Conservation (phyloP, 345 rosid genomes). For the Hevea brasiliensis region DNA sequence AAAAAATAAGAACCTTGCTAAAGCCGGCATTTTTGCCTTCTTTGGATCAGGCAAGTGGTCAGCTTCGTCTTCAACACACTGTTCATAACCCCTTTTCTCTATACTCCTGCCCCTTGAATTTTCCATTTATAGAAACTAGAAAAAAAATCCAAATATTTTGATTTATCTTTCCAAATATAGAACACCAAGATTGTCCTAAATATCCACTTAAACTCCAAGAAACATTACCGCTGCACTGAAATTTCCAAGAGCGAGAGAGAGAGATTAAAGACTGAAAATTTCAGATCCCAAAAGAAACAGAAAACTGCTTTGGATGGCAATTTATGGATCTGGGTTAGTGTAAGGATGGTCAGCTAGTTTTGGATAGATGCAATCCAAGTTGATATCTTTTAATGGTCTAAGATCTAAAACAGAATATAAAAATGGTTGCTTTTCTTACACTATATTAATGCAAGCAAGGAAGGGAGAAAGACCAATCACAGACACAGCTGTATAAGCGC, state of each 20-base stretch:
- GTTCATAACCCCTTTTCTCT: slow-evolving; percentile 47
- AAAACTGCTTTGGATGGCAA: not conserved
- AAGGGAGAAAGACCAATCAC: too few relatives aligned
- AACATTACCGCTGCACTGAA: slow-evolving; percentile 33
- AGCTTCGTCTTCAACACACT: slow-evolving; percentile 46
- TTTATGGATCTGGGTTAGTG: slow-evolving; percentile 16
- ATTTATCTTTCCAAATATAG: slow-evolving; percentile 25
- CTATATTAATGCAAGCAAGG: too few relatives aligned
- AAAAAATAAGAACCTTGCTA: slow-evolving; percentile 58
- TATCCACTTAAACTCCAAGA: slow-evolving; percentile 26
- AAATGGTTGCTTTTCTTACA: not conserved
- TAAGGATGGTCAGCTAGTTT: not conserved
- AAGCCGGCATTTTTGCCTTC: slow-evolving; percentile 73
- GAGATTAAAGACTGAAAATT: not conserved
- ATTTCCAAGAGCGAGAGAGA: not conserved
- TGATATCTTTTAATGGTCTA: not conserved
- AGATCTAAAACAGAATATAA: slow-evolving; percentile 11
- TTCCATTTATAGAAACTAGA: slow-evolving; percentile 54
- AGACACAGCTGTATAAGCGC: slow-evolving; percentile 33
- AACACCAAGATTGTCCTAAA: slow-evolving; percentile 17
- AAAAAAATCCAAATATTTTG: not conserved
- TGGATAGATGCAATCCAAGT: slow-evolving; percentile 23
- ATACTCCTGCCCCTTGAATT: slow-evolving; percentile 58
- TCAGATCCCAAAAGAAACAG: not conserved
- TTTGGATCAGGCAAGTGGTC: slow-evolving; percentile 56